Base-by-base conservation (phyloP, 768 basidiomycete genomes). In the Hortiboletus campestris region DNA sequence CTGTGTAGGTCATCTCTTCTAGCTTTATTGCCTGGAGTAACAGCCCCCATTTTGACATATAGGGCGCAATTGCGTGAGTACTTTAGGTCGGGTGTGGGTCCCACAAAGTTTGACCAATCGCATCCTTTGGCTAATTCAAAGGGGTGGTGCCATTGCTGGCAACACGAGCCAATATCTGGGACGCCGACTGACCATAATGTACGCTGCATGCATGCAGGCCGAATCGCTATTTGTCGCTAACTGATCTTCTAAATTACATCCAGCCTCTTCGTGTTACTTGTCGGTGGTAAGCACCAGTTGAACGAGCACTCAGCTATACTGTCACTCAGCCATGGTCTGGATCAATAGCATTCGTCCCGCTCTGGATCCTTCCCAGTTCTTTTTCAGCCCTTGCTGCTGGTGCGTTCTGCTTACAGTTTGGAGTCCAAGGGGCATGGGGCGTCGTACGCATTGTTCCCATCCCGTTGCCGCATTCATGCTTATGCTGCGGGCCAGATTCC, bases 351-450 rank as follows among this genome's bases (percentile, higher is more conserved):
- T 83, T 83, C 72, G 88, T 90, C 62, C 88, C 88, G 0, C 76
- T 94, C 2, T 95, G 93, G 94, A 89, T 93, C 61, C 62, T 96
- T 8, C 94, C 94, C 3, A 71, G 63, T 7, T 72, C 78, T 1
- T 94, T 94, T 70, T 68, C 80, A 1, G 79, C 75, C 2, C 84
- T 97, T 10, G 66, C 89, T 0, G 91, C 90, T 0, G 91, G 91
- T 10, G 93, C 91, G 1, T 96, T 95, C 74, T 92, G 82, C 62
- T 76, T 93, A 16, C 92, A 94, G 65, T 83, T 91, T 60, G 91
- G 90, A 48, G 90, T 95, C 0, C 94, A 96, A 68, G 92, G 91
- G 2, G 92, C 91, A 36, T 93, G 90, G 89, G 91, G 91, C 63
- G 86, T 91, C 12, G 89, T 91, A 65, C 60, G 87, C 68, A 51